Evolutionary conservation across 257 asterid species (phyloP).

Genomic region (Marsdenia floribunda): DNA sequence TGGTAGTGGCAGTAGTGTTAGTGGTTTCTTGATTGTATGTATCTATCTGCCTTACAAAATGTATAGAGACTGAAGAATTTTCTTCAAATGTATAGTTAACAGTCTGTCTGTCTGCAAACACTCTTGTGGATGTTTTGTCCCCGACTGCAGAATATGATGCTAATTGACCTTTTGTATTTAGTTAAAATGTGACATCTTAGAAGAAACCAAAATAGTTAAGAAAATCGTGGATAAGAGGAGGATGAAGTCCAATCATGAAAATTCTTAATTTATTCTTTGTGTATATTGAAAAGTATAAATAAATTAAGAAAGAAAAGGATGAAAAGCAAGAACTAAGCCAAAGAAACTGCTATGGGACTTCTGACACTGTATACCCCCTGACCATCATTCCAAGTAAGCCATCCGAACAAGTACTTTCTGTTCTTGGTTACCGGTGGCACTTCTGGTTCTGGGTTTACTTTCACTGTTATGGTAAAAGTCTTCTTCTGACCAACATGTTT

Average conservation of each 20-base stretch:
- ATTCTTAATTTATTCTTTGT: not conserved
- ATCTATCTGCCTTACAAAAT: not conserved
- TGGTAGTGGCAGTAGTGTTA: not conserved
- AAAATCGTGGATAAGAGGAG: not conserved
- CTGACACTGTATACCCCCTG: constrained; percentile 30
- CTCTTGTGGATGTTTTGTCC: too few species aligned
- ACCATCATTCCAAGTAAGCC: constrained; percentile 38
- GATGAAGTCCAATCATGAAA: constrained; percentile 4
- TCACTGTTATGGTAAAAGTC: constrained; percentile 60
- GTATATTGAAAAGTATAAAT: not conserved
- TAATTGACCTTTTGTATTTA: too few species aligned
- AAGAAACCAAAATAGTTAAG: too few species aligned
- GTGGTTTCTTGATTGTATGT: not conserved
- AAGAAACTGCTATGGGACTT: constrained; percentile 43
- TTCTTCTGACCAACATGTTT: constrained; percentile 40
- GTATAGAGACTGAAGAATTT: not conserved
- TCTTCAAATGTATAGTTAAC: not conserved
- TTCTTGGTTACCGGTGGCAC: constrained; percentile 1
- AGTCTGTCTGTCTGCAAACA: not conserved
- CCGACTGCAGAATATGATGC: too few species aligned
- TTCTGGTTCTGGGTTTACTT: constrained; percentile 22
- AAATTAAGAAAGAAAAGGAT: not conserved
- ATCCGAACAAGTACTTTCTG: constrained; percentile 32
- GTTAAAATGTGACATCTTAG: too few species aligned
- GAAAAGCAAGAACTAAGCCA: constrained; percentile 20